Evolutionary conservation across 1,284 basidiomycete species (phyloP).

Genomic region (Porogramme epimiltina): DNA sequence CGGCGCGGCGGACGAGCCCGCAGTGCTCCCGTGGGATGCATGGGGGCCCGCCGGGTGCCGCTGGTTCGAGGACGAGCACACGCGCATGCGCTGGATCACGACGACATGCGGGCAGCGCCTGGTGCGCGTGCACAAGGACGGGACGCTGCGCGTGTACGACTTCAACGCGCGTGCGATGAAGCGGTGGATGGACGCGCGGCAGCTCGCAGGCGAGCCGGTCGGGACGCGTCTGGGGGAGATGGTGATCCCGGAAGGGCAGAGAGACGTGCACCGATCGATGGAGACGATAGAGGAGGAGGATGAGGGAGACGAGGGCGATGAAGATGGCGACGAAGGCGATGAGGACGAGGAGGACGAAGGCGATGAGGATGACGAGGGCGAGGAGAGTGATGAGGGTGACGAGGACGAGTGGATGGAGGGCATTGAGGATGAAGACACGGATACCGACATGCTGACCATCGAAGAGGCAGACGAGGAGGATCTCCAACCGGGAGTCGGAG

Average conservation of each 20-base stretch:
- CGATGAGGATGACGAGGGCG: neutral
- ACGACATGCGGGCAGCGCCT: constrained; percentile 48
- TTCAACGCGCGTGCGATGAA: constrained; percentile 40
- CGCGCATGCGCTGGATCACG: constrained; percentile 49
- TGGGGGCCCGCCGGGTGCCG: constrained; percentile 47
- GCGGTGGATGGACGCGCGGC: constrained; percentile 14
- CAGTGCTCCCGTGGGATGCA: constrained; percentile 32
- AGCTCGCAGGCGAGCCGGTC: constrained; percentile 9
- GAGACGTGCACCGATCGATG: neutral
- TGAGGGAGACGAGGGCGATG: neutral
- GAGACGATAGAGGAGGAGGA: neutral
- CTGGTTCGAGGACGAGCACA: constrained; percentile 41
- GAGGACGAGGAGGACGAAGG: constrained; percentile 1
- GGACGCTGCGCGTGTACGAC: constrained; percentile 39
- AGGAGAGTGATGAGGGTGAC: neutral
- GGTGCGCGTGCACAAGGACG: constrained; percentile 30
- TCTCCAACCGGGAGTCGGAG: too few species aligned
- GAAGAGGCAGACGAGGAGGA: too few species aligned
- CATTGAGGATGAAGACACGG: too few species aligned
- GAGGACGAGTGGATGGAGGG: too few species aligned
- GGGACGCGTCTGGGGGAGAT: constrained; percentile 9
- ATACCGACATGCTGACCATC: too few species aligned
- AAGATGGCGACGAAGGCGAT: neutral
- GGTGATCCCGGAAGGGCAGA: constrained; percentile 4
- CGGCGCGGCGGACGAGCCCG: constrained; percentile 15